Conservation (phyloP, 768 basidiomycete species). For the Nidularia pulvinata region DNA sequence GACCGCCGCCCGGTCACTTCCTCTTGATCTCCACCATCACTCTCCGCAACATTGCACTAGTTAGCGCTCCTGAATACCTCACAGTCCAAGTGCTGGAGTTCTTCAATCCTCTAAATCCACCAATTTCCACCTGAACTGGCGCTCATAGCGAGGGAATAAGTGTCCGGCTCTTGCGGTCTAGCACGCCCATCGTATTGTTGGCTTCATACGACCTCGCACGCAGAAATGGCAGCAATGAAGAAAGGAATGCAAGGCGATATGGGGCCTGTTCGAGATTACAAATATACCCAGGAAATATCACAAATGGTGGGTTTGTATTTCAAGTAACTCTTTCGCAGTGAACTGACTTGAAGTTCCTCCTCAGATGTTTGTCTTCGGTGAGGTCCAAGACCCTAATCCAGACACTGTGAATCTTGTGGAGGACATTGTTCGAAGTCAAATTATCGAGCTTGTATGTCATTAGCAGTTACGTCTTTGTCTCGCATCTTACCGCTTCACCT, state of each 20-base stretch:
- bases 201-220: too few species aligned
- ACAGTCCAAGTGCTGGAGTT: too few species aligned
- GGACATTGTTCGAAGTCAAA: conserved; percentile 88
- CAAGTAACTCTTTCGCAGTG: neutral
- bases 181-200: too few species aligned
- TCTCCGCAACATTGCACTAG: too few species aligned
- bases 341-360: neutral
- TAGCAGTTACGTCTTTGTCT: conserved; percentile 2
- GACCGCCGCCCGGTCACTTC: too few species aligned
- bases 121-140: too few species aligned
- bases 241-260: neutral
- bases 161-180: too few species aligned
- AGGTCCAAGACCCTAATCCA: conserved; percentile 85
- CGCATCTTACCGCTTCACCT: neutral
- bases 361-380: conserved; percentile 97
- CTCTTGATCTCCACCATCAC: too few species aligned
- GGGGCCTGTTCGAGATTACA: conserved; percentile 59
- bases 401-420: conserved; percentile 95
- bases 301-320: conserved; percentile 69
- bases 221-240: conserved; percentile 1
- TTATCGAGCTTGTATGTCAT: conserved; percentile 79
- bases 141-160: too few species aligned
- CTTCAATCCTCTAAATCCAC: too few species aligned
- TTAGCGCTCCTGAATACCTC: too few species aligned
- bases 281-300: conserved; percentile 89